Evolutionary conservation across 2,329 filamentous ascomycete species (phyloP), one percentile per base, ranked within the genome.

Genomic region (Fusarium sp.): DNA sequence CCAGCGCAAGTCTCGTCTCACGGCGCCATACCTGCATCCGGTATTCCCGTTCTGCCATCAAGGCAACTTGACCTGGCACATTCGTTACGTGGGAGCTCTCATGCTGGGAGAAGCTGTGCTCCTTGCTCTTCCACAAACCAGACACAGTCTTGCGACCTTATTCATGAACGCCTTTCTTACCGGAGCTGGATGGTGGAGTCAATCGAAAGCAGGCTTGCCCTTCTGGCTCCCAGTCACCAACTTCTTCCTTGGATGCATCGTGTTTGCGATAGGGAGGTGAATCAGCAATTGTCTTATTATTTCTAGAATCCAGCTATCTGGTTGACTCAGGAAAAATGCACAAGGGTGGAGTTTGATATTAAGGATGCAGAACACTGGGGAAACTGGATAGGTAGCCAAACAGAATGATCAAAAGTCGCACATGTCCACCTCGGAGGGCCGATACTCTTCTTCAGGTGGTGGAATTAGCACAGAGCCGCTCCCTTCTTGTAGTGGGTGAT

Each of bases 401-500:
- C 5, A 9, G n/a, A 15, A 37, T 37, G 27, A 53, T 53, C 30
- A 53, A 40, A 23, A 23, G 23, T 53, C 36, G 36, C 50, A 15
- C 10, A 40, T 16, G 13, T 53, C 36, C 12, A 53, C 18, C 13
- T 53, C 8, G 16, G 18, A 46, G 13, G 18, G 27, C 11, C 27
- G 9, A 28, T 15, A 13, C 43, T 30, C 15, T 46, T 34, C 9
- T 41, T n/a, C 39, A 8, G 10, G 16, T 15, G 31, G 7, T 34
- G 18, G 41, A 27, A 31, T 54, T 15, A 55, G 40, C 57, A 46
- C 11, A 60, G 39, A 30, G 57, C 48, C 16, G 48, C 47, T 34
- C 48, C 57, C 28, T 60, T 37, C 50, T 39, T 60, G 31, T 50
- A 55, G 31, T 30, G 48, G 7, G 57, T 47, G 15, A 46, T 50